phyloP scores from a whole-genome alignment of 345 rosid genomes.

The Laguncularia racemosa region DNA sequence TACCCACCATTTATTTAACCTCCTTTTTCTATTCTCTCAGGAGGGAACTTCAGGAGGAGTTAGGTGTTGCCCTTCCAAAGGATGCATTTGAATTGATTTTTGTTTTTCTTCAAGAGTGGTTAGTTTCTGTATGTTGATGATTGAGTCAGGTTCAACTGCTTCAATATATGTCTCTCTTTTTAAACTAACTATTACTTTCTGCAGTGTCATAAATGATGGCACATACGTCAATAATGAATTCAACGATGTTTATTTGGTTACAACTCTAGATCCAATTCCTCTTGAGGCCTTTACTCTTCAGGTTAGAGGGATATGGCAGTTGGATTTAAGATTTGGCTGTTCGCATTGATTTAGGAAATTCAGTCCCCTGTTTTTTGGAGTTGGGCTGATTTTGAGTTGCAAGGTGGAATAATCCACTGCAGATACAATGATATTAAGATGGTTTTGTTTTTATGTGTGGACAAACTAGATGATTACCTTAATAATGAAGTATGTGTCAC shows the following conservation, averaged over 20 bases:
- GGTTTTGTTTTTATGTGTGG: no score
- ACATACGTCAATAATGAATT: slow-evolving; percentile 82
- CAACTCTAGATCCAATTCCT: slow-evolving; percentile 77
- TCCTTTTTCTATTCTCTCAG: slow-evolving; percentile 28
- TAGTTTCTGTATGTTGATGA: slow-evolving; percentile 13
- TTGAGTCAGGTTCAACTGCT: neutral
- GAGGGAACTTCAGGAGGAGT: slow-evolving; percentile 92
- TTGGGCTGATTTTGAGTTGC: no score
- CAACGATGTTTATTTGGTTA: slow-evolving; percentile 81
- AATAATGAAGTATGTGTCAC: no score
- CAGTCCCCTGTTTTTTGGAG: no score
- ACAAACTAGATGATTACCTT: no score
- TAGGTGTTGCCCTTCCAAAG: slow-evolving; percentile 68
- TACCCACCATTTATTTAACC: neutral
- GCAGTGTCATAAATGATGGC: slow-evolving; percentile 76
- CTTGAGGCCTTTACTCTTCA: slow-evolving; percentile 85
- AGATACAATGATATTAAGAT: no score
- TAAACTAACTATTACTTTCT: neutral
- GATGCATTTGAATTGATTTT: slow-evolving; percentile 86
- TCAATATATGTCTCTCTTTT: no score
- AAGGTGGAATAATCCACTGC: no score
- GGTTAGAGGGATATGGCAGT: slow-evolving; percentile 31
- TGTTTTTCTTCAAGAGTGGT: slow-evolving; percentile 74
- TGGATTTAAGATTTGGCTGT: no score
- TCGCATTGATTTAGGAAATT: no score